These are phyloP conservation scores for Przewalskia tangutica DNA, from an alignment of 257 asterid species.

Conservation along the genomic window DNA sequence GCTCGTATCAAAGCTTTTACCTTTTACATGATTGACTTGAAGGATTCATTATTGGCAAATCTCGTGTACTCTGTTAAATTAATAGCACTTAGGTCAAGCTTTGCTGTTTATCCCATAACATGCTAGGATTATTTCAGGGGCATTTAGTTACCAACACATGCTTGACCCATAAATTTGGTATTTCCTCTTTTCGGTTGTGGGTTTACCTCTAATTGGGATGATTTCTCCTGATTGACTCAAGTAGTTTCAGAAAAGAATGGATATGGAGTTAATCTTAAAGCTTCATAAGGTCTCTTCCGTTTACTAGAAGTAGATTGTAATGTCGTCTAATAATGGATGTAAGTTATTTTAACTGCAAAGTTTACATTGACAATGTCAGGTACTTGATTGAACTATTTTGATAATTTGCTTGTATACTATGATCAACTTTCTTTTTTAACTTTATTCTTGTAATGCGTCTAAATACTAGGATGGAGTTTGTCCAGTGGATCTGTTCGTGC, in stretches of 20 bases:
- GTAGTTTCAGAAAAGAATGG: too few relatives aligned
- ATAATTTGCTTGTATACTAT: neutral
- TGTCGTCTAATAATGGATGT: neutral
- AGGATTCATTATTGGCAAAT: neutral
- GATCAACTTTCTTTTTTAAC: neutral
- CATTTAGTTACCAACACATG: neutral
- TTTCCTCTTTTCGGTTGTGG: too few relatives aligned
- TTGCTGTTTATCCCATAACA: neutral
- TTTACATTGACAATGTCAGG: neutral
- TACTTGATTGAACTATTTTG: neutral
- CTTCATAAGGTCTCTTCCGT: too few relatives aligned
- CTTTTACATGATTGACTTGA: neutral
- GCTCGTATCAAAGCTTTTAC: neutral
- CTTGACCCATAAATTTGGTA: too few relatives aligned
- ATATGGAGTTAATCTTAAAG: too few relatives aligned
- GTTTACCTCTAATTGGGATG: too few relatives aligned
- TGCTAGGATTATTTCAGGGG: neutral
- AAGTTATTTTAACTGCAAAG: neutral
- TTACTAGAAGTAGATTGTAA: neutral
- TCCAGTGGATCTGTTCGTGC: conserved; percentile 53
- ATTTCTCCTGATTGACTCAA: too few relatives aligned
- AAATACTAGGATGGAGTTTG: conserved; percentile 29
- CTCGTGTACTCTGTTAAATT: neutral
- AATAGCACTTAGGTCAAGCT: neutral
- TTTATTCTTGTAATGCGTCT: neutral